Evolutionary conservation across 2,329 filamentous ascomycete species (phyloP), one percentile per base, ranked within the genome.

Genomic region (Trichoderma breve): DNA sequence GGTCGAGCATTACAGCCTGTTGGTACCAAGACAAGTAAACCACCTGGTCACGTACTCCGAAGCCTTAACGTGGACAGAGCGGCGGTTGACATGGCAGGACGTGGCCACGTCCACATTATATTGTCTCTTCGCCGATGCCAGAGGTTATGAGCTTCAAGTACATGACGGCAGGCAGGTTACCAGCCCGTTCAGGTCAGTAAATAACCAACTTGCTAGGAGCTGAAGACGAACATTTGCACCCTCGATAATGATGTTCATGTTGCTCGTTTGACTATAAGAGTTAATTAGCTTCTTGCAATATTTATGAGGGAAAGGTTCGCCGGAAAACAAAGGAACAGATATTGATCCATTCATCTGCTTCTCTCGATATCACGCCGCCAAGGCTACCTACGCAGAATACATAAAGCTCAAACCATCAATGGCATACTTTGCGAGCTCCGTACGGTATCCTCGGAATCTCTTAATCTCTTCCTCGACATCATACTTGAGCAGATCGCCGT

Each of bases 391-490:
- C 55, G 26, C 55, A 30, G 55, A 58, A 58, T 32, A 21, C 55
- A 58, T 58, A 58, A 58, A 58, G 24, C 15, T 58, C 55, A 30
- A 58, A 7, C 55, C 55, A 58, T 58, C 55, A 58, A 58, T 15
- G 15, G 55, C 55, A n/a, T 58, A 58, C 26, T 15, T 58, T 58
- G 55, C 55, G 26, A 58, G 26, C 55, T 58, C 55, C 26, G 53
- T 30, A 30, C 53, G 53, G 26, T 57, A 57, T 57, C 26, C 53
- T 78, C 88, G 85, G 81, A 91, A 93, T 36, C 84, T 83, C n/a
- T 79, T 80, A 74, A 94, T 86, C 82, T 94, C 92, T 36, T 89
- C 89, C 75, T 94, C 90, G 6, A 91, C 86, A 73, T 94, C 89
- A 78, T 89, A 88, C 74, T 89, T 79, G 70, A 92, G 81, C 28